A percentile compares a stretch with the other conserved stretches of the same genome.
phyloP scores from a whole-genome alignment of 2,329 filamentous ascomycete genomes.

The Pezicula carpinea region DNA sequence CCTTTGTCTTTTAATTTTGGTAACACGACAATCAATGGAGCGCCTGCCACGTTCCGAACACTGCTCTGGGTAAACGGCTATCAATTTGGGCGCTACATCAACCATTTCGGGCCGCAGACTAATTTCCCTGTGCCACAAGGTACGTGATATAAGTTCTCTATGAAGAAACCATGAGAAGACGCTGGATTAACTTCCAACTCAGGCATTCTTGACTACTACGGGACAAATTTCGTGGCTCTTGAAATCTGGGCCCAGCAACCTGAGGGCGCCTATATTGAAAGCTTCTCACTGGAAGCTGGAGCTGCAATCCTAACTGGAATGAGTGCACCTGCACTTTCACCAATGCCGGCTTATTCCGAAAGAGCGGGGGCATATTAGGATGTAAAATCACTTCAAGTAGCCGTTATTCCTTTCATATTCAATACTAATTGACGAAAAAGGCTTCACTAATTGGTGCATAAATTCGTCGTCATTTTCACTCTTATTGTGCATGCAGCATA shows the following conservation, averaged over 20 bases:
- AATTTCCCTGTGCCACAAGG: conserved; percentile 67
- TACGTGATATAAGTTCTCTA: no score
- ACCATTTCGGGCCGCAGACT: conserved; percentile 71
- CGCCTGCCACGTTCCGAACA: conserved; percentile 45
- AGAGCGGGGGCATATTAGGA: conserved; percentile 20
- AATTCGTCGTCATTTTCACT: no score
- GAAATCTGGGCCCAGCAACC: conserved; percentile 56
- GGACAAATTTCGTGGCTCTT: conserved; percentile 64
- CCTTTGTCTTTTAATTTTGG: conserved; percentile 56
- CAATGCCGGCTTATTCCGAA: conserved; percentile 19
- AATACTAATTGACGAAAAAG: no score
- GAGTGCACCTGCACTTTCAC: conserved; percentile 16
- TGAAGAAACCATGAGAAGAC: no score
- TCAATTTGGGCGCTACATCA: conserved; percentile 55
- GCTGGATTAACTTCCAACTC: no score
- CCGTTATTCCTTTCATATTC: no score
- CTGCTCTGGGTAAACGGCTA: conserved; percentile 73
- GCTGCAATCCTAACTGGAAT: conserved; percentile 19
- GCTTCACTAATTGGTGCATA: no score
- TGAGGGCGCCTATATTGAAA: conserved; percentile 20
- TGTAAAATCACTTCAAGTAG: no score
- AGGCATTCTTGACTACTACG: conserved; percentile 63
- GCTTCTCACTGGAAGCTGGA: conserved; percentile 20
- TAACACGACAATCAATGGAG: conserved; percentile 32
- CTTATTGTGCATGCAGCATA: no score